Conservation (phyloP, 2,329 filamentous ascomycete species). For the Claviceps arundinis region DNA sequence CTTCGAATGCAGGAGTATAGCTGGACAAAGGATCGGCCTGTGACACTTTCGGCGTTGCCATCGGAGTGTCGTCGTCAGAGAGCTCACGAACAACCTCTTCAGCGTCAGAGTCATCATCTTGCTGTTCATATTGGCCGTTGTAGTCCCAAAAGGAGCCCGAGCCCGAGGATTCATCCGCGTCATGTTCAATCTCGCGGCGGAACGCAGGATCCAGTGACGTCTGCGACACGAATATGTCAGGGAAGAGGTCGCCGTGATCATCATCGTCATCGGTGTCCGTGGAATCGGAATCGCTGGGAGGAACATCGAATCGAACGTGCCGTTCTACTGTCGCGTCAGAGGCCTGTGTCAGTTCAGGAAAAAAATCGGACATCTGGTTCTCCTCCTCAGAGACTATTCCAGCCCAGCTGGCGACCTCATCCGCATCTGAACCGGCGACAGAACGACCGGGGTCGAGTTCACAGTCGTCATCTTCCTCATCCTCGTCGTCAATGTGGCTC, state of each 20-base stretch:
- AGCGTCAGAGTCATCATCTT: slow-evolving; percentile 25
- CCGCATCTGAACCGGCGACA: slow-evolving; percentile 24
- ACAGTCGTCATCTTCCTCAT: slow-evolving; percentile 19
- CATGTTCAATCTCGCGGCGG: slow-evolving; percentile 59
- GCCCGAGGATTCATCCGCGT: slow-evolving; percentile 44
- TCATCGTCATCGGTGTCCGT: slow-evolving; percentile 51
- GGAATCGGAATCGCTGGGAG: slow-evolving; percentile 53
- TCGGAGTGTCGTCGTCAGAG: slow-evolving; percentile 28
- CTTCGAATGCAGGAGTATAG: slow-evolving; percentile 19
- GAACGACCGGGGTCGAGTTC: slow-evolving; percentile 25
- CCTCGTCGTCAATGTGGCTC: slow-evolving; percentile 7
- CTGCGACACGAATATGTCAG: slow-evolving; percentile 67
- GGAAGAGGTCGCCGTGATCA: slow-evolving; percentile 53
- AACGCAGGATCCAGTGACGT: slow-evolving; percentile 59
- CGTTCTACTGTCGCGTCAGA: slow-evolving; percentile 34
- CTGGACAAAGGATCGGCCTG: slow-evolving; percentile 14
- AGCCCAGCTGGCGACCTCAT: slow-evolving; percentile 40
- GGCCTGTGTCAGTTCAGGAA: slow-evolving; percentile 26
- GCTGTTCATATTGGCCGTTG: slow-evolving; percentile 30
- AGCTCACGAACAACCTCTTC: slow-evolving; percentile 25
- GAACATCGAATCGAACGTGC: slow-evolving; percentile 62
- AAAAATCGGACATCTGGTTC: slow-evolving; percentile 28
- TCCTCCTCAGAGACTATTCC: slow-evolving; percentile 38
- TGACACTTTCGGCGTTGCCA: slow-evolving; percentile 26
- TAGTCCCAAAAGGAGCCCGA: slow-evolving; percentile 53